These are phyloP conservation scores for Candida verbasci DNA, from an alignment of 805 yeast genomes.

Conservation along the genomic window DNA sequence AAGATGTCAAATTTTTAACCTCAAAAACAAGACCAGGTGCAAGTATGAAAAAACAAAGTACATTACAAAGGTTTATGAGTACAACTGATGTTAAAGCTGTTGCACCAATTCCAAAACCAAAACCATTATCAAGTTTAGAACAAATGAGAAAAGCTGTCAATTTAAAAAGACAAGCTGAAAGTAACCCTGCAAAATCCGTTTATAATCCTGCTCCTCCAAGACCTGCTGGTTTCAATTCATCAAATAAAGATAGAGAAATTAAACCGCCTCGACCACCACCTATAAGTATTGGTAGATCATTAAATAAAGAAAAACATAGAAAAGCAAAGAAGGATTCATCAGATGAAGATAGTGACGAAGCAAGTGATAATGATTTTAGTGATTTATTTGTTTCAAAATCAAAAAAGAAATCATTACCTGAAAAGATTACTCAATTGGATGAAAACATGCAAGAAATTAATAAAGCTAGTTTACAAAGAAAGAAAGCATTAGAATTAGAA, in stretches of 20 bases:
- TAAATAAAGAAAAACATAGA: conserved; percentile 30
- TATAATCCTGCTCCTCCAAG: conserved; percentile 45
- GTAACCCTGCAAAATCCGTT: conserved; percentile 1
- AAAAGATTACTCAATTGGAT: conserved; percentile 38
- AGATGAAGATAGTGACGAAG: conserved; percentile 32
- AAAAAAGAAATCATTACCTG: conserved; percentile 19
- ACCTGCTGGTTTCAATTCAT: conserved; percentile 49
- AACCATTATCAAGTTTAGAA: conserved; percentile 4
- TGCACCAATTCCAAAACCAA: conserved; percentile 29
- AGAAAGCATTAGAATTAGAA: conserved; percentile 29
- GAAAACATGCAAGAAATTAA: conserved; percentile 20
- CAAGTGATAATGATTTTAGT: conserved; percentile 31
- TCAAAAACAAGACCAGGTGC: not conserved
- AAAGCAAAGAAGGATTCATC: conserved; percentile 16
- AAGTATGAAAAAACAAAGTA: conserved; percentile 29
- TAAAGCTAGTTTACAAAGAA: conserved; percentile 6
- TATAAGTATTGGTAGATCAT: conserved; percentile 33
- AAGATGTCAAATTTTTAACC: not conserved
- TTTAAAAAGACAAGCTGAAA: conserved; percentile 6
- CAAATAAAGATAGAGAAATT: conserved; percentile 2
- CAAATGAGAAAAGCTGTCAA: conserved; percentile 2
- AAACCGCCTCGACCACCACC: conserved; percentile 6
- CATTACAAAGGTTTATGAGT: conserved; percentile 32
- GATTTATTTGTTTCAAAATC: conserved; percentile 37
- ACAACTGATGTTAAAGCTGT: conserved; percentile 26